Evolutionary conservation across 306 rosid species (phyloP).

Genomic region (Sicyos baderoa): DNA sequence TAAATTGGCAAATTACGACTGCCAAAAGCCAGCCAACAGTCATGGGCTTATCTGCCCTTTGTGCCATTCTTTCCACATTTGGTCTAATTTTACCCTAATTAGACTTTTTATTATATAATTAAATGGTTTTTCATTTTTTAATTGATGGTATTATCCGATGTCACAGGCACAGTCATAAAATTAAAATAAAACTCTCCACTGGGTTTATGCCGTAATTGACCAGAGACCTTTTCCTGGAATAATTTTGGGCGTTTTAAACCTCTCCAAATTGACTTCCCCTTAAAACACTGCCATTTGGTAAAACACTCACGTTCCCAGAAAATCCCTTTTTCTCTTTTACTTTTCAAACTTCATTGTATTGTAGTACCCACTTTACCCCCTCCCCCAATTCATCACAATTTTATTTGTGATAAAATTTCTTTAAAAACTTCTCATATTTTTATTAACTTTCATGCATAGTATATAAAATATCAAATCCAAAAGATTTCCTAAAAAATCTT

Average conservation of each 20-base stretch:
- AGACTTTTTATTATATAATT: too few species aligned
- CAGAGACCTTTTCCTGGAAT: background rate
- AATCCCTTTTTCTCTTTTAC: background rate
- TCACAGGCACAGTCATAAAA: background rate
- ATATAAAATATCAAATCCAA: too few species aligned
- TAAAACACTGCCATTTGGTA: slow-evolving; percentile 13
- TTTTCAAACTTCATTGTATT: background rate
- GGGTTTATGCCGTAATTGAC: slow-evolving; percentile 18
- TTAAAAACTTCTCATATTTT: too few species aligned
- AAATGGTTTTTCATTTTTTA: too few species aligned
- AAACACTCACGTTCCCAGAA: slow-evolving; percentile 12
- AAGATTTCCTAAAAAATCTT: too few species aligned
- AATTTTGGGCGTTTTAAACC: slow-evolving; percentile 1
- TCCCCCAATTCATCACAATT: background rate
- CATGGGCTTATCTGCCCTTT: background rate
- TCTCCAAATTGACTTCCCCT: slow-evolving; percentile 13
- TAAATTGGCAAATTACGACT: background rate
- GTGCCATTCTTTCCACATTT: background rate
- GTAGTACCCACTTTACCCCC: background rate
- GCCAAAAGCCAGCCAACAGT: background rate
- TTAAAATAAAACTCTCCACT: background rate
- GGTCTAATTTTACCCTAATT: background rate
- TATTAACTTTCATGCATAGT: too few species aligned
- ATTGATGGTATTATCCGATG: background rate
- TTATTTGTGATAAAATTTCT: too few species aligned